Evolutionary conservation across 305 asterid genomes (phyloP).

Genomic region (Fraxinus platypoda): DNA sequence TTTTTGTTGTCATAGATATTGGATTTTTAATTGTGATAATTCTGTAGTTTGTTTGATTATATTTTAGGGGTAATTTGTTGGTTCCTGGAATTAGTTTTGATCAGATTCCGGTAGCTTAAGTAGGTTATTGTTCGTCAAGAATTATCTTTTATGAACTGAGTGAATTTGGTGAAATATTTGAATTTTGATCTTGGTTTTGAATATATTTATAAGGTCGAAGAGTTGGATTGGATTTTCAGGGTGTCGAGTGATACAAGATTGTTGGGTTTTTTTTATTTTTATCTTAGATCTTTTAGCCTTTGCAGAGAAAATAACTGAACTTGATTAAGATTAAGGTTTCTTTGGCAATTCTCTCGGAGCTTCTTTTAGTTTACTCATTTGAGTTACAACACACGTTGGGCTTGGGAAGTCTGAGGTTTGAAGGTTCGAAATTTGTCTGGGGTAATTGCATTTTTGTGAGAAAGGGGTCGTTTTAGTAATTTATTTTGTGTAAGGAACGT

Average conservation of each 20-base stretch:
- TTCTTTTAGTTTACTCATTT: neutral
- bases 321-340: neutral
- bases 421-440: neutral
- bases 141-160: slow-evolving; percentile 15
- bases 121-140: slow-evolving; percentile 9
- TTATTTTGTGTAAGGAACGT: slow-evolving; percentile 17
- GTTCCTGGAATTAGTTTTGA: slow-evolving; percentile 5
- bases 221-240: slow-evolving; percentile 18
- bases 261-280: neutral
- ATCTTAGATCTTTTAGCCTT: neutral
- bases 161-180: slow-evolving; percentile 18
- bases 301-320: neutral
- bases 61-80: slow-evolving; percentile 16
- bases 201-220: slow-evolving; percentile 9
- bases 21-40: slow-evolving; percentile 1
- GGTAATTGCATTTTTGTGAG: neutral
- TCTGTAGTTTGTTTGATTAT: neutral
- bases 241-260: slow-evolving; percentile 11
- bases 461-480: slow-evolving; percentile 22
- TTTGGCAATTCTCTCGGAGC: slow-evolving; percentile 2
- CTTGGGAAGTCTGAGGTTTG: slow-evolving; percentile 11
- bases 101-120: neutral
- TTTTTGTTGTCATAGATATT: slow-evolving; percentile 13
- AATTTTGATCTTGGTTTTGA: slow-evolving; percentile 32
- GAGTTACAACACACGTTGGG: neutral